Base-by-base conservation (phyloP, 2,329 filamentous ascomycete genomes). In the Paecilomyces dactylethromorphus region DNA sequence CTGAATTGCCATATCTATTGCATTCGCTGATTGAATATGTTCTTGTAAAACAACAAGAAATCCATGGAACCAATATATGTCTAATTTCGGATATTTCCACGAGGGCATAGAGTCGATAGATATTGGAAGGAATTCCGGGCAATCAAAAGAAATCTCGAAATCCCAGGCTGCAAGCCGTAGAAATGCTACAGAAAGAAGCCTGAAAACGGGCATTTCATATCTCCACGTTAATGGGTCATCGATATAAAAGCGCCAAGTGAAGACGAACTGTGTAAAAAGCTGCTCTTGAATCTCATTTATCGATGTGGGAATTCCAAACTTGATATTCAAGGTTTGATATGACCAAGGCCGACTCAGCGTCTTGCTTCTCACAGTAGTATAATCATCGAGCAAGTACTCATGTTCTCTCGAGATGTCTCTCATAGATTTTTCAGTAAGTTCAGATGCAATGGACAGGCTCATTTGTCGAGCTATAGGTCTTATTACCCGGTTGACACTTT, bases 261-360 rank as follows among this genome's bases (percentile, higher is more conserved):
- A 68, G 31, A 64, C 54, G 31, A 68, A 65, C 33, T 69, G 63
- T 5, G 58, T 62, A 53, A 63, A 69, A 24, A 69, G 56, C 55
- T 55, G 61, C 49, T 60, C 64, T 56, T 71, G 67, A 15, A 69
- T 58, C 61, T 68, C 67, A 45, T 68, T 70, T 58, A 69, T 59
- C 11, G 63, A 49, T 18, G 64, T 65, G 13, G 67, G 67, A 0
- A 55, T 32, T 7, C 55, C 64, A 58, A 64, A 56, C 13, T 63
- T 33, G 10, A 67, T 62, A 56, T 59, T 50, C 58, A 67, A 56
- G 15, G 50, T 54, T 22, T 57, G 61, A 56, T 33, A 60, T 26
- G 3, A 60, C 62, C 22, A 22, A 45, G 21, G 57, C 22, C 12
- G 53, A 15, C 26, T 53, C 59, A 24, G 56, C 24, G 29, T 51